Percentiles rank a stretch among this genome's conserved stretches.
Conservation (phyloP, 1,284 basidiomycete genomes). For the Trametes hirsuta region DNA sequence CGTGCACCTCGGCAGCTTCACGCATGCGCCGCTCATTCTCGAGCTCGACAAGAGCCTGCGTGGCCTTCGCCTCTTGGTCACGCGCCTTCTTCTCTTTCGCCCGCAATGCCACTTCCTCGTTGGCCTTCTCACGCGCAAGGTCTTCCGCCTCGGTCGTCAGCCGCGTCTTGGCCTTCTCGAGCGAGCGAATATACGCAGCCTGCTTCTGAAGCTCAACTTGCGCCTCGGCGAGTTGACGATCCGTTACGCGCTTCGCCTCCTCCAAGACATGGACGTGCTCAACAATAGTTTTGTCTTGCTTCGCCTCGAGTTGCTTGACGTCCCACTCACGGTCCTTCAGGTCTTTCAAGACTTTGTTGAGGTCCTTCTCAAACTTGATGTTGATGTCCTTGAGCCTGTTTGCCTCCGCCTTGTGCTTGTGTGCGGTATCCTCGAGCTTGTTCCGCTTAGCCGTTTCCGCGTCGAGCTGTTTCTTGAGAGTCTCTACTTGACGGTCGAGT, state of each 20-base stretch:
- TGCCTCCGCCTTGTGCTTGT: conserved; percentile 72
- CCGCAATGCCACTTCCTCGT: conserved; percentile 69
- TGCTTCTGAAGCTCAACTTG: conserved; percentile 79
- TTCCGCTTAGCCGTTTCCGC: conserved; percentile 69
- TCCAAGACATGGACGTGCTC: conserved; percentile 98
- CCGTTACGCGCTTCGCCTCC: conserved; percentile 95
- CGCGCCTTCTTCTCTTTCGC: conserved; percentile 68
- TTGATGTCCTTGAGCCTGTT: conserved; percentile 71
- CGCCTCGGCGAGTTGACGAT: conserved; percentile 86
- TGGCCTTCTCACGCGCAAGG: conserved; percentile 73
- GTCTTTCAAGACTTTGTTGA: conserved; percentile 80
- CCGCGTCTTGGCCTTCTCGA: conserved; percentile 81
- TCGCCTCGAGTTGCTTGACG: conserved; percentile 81
- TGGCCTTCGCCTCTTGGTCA: conserved; percentile 60
- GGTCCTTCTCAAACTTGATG: conserved; percentile 77
- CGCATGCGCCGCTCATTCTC: conserved; percentile 67
- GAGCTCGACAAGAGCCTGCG: conserved; percentile 58
- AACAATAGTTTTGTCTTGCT: conserved; percentile 97
- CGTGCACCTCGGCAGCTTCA: conserved; percentile 65
- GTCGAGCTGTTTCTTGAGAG: conserved; percentile 70
- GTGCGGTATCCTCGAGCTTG: conserved; percentile 71
- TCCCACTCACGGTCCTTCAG: conserved; percentile 87
- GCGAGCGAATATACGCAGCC: conserved; percentile 75
- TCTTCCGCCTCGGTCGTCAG: conserved; percentile 88
- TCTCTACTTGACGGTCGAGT: conserved; percentile 74